Percentiles rank a stretch among this genome's conserved stretches.
Evolutionary conservation across 805 yeast genomes (phyloP).

Genomic region (Blastobotrys chiropterorum): DNA sequence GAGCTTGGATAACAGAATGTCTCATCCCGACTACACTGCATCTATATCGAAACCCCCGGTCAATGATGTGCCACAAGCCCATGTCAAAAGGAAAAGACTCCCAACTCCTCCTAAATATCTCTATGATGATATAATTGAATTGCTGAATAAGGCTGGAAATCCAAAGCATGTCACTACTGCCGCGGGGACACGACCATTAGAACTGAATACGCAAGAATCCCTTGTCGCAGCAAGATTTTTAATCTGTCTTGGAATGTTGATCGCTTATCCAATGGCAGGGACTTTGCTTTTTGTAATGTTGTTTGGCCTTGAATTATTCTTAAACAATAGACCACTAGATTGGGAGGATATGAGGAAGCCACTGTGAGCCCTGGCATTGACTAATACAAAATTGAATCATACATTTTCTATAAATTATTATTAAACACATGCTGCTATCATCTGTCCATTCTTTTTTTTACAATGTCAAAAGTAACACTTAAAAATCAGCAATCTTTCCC

Average conservation of each 20-base stretch:
- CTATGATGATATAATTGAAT: not conserved
- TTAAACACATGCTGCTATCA: not conserved
- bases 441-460: not conserved
- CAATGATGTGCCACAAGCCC: not conserved
- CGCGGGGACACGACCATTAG: too few species aligned
- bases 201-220: not conserved
- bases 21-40: not conserved
- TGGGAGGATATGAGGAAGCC: not conserved
- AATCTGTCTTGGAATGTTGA: conserved; percentile 5
- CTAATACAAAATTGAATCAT: not conserved
- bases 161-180: not conserved
- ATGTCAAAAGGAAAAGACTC: not conserved
- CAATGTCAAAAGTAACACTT: too few species aligned
- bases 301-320: conserved; percentile 9
- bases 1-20: not conserved
- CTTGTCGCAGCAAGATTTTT: conserved; percentile 5
- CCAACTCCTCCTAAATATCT: not conserved
- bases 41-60: not conserved
- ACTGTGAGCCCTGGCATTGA: not conserved
- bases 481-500: conserved; percentile 7
- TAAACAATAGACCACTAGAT: not conserved
- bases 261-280: conserved; percentile 10
- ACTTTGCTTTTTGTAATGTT: conserved; percentile 7
- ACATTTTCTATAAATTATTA: not conserved
- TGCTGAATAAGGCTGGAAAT: not conserved